Evolutionary conservation across 1,139 yeast species (phyloP).

Genomic region (Lodderomyces margitis): DNA sequence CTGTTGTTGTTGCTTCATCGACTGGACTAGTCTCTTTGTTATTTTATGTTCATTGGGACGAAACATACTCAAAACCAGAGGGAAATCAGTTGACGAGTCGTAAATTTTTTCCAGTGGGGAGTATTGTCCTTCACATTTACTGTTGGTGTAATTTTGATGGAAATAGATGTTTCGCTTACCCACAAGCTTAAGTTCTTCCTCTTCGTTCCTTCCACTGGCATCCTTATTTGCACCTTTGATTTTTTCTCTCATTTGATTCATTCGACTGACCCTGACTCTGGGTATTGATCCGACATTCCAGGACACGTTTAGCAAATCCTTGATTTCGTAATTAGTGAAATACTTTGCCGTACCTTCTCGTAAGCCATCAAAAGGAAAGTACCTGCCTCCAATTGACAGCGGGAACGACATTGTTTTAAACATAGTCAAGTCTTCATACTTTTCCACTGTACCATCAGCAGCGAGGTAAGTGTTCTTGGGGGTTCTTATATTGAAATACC

Average conservation of each 20-base stretch:
- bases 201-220: conserved; percentile 13
- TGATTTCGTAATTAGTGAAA: conserved; percentile 32
- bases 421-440: conserved; percentile 11
- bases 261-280: conserved; percentile 25
- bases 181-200: conserved; percentile 24
- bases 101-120: conserved; percentile 30
- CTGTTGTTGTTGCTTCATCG: conserved; percentile 7
- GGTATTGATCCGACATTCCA: conserved; percentile 53
- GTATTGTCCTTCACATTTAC: conserved; percentile 14
- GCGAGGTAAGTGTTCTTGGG: conserved; percentile 12
- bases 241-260: conserved; percentile 19
- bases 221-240: conserved; percentile 11
- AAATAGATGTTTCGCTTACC: conserved; percentile 31
- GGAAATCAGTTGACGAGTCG: conserved; percentile 22
- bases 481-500: conserved; percentile 29
- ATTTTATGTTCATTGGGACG: conserved; percentile 52
- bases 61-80: conserved; percentile 47
- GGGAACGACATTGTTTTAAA: conserved; percentile 32
- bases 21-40: conserved; percentile 22
- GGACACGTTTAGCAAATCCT: conserved; percentile 24
- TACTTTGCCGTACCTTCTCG: conserved; percentile 11
- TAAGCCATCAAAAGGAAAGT: conserved; percentile 20
- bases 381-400: conserved; percentile 23
- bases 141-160: conserved; percentile 27
- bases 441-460: conserved; percentile 8